phyloP scores from a whole-genome alignment of 257 asterid genomes.

The Gentiana straminea region DNA sequence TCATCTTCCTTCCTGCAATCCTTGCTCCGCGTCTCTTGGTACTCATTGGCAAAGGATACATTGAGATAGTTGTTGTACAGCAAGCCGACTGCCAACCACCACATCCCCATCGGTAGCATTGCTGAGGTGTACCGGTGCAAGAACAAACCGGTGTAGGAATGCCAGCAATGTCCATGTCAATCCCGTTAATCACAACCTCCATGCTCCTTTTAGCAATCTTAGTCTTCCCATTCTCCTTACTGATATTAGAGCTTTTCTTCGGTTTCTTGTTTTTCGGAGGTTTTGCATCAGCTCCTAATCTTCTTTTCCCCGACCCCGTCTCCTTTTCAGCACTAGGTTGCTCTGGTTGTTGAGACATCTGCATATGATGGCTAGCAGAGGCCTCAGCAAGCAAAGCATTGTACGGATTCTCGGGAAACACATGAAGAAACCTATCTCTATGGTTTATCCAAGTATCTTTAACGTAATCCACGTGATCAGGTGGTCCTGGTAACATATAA shows the following conservation, averaged over 20 bases:
- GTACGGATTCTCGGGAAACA: no score
- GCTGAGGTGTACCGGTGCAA: slow-evolving; percentile 4
- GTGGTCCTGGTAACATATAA: no score
- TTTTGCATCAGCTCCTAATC: not conserved
- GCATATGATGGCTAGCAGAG: no score
- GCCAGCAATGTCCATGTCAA: slow-evolving; percentile 14
- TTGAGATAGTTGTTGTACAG: slow-evolving; percentile 12
- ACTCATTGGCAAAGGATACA: slow-evolving; percentile 13
- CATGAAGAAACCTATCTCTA: no score
- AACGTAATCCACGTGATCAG: no score
- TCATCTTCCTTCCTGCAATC: slow-evolving; percentile 21
- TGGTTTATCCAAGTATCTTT: no score
- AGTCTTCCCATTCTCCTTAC: slow-evolving; percentile 7
- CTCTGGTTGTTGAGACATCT: not conserved
- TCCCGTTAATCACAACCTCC: slow-evolving; percentile 8
- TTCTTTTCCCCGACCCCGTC: not conserved
- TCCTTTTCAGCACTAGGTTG: slow-evolving; percentile 3
- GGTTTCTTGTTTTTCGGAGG: not conserved
- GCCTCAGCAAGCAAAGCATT: no score
- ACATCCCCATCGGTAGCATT: slow-evolving; percentile 20
- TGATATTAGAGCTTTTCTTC: slow-evolving; percentile 5
- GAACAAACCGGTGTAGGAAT: slow-evolving; percentile 8
- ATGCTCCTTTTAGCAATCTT: slow-evolving; percentile 9
- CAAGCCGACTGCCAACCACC: slow-evolving; percentile 18
- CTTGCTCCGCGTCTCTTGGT: slow-evolving; percentile 22